A percentile compares a stretch with the other conserved stretches of the same genome.
Conservation (phyloP, 345 rosid species). For the Pseudoturritis turrita region DNA sequence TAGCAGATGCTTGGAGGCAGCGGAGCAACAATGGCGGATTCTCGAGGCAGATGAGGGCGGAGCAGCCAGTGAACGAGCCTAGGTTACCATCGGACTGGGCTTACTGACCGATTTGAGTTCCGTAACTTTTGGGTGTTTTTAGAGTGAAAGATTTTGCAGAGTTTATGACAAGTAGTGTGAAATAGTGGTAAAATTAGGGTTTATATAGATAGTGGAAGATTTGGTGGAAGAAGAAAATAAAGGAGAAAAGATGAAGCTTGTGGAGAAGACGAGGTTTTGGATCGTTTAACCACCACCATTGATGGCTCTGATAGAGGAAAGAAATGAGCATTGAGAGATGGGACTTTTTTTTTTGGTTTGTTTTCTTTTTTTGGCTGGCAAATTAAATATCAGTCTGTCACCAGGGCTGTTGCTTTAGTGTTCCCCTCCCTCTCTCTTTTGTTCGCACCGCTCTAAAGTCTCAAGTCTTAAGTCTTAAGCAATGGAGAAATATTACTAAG, state of each 20-base stretch:
- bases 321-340: neutral
- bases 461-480: neutral
- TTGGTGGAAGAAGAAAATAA: neutral
- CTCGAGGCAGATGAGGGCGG: conserved; percentile 11
- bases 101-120: neutral
- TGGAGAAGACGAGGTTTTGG: too few relatives aligned
- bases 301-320: conserved; percentile 4
- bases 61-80: conserved; percentile 13
- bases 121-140: neutral
- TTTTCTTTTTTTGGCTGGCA: neutral
- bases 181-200: conserved; percentile 12
- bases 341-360: neutral
- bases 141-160: neutral
- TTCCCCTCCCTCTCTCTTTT: too few relatives aligned
- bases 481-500: neutral
- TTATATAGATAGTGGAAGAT: neutral
- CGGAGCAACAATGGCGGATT: neutral
- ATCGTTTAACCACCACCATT: too few relatives aligned
- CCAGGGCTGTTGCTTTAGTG: too few relatives aligned
- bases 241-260: too few relatives aligned
- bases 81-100: conserved; percentile 25
- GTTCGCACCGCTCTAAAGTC: too few relatives aligned
- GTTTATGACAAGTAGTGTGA: conserved; percentile 6
- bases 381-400: neutral
- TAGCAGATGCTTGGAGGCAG: conserved; percentile 16